Percentiles rank a stretch among this genome's conserved stretches.
phyloP scores from a whole-genome alignment of 805 yeast species.

The Candida palmyrensis region DNA sequence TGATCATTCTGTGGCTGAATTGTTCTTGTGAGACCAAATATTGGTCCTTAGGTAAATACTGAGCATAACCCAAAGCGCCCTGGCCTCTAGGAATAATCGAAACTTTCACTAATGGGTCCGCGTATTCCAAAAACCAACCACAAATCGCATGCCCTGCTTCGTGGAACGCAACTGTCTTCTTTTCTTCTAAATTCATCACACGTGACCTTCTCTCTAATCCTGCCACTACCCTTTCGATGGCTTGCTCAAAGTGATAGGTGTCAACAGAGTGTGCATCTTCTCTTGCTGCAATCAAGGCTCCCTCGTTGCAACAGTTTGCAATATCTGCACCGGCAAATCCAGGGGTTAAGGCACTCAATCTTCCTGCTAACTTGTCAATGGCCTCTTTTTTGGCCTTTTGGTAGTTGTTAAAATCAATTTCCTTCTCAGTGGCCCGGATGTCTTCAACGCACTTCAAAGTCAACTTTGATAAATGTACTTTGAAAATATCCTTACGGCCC shows the following conservation, averaged over 20 bases:
- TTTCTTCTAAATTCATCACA: slow-evolving; percentile 74
- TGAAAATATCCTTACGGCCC: slow-evolving; percentile 83
- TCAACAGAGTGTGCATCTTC: slow-evolving; percentile 57
- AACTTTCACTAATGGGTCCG: slow-evolving; percentile 90
- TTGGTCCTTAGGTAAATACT: slow-evolving; percentile 86
- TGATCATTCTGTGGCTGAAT: slow-evolving; percentile 79
- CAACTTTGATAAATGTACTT: slow-evolving; percentile 68
- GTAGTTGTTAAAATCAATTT: slow-evolving; percentile 34
- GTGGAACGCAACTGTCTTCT: slow-evolving; percentile 84
- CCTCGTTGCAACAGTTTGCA: slow-evolving; percentile 92
- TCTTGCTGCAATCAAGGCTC: slow-evolving; percentile 90
- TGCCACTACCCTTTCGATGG: slow-evolving; percentile 90
- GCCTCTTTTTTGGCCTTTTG: slow-evolving; percentile 37
- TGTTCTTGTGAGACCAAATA: slow-evolving; percentile 74
- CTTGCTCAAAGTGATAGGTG: slow-evolving; percentile 77
- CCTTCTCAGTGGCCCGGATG: slow-evolving; percentile 28
- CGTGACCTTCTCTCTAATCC: slow-evolving; percentile 87
- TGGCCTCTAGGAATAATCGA: slow-evolving; percentile 92
- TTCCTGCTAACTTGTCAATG: slow-evolving; percentile 64
- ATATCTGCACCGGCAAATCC: slow-evolving; percentile 97
- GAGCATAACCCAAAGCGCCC: slow-evolving; percentile 96
- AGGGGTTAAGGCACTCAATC: slow-evolving; percentile 87
- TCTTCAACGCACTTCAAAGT: slow-evolving; percentile 40
- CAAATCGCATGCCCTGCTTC: slow-evolving; percentile 97
- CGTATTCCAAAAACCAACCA: slow-evolving; percentile 86